Evolutionary conservation across 2,329 filamentous ascomycete species (phyloP), one percentile per base, ranked within the genome.

Genomic region (Fonsecaea monophora): DNA sequence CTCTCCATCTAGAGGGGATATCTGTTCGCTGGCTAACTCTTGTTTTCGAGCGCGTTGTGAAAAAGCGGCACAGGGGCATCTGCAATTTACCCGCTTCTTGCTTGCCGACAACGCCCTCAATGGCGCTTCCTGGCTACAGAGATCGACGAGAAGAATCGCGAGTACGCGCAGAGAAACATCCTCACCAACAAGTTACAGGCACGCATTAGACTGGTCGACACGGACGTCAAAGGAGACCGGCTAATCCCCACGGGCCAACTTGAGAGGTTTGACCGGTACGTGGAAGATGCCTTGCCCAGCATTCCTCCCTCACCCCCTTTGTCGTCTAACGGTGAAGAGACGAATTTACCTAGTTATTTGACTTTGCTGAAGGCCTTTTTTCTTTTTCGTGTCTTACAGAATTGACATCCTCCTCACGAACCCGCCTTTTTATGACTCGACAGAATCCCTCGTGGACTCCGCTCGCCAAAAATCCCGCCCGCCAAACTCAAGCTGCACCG

Each of bases 361-460:
- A 34, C 18, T 30, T 30, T 55, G 25, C 50, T 54, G 50, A 35
- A 8, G 21, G 50, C 50, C 32, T 6, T 4, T 4, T 4, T 10
- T n/a, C 3, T 56, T 15, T 18, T 12, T 69, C 35, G 25, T 21
- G 25, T 25, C 25, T 8, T 48, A 18, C 21, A 83, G 81, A 2
- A 82, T 96, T 53, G 89, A 94, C 75, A 97, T 98, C 76, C 88
- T 87, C 66, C 96, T 98, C 88, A 94, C 90, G 70, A 99, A 99
- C 72, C 95, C 95, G 0, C 95, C 95, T 0, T 99, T 99, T 80
- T 98, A 97, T 81, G 78, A 83, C n/a, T 93, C 91, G 0, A 80
- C 85, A 2, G 78, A 84, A 4, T 92, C 96, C 59, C 86, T 97
- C 78, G 71, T 84, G 2, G 79, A 82, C 3, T 90, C 89, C 1